Percentiles rank a stretch among this genome's conserved stretches.
These are phyloP conservation scores for Clavispora asparagi DNA, from an alignment of 805 yeast species.

Conservation along the genomic window DNA sequence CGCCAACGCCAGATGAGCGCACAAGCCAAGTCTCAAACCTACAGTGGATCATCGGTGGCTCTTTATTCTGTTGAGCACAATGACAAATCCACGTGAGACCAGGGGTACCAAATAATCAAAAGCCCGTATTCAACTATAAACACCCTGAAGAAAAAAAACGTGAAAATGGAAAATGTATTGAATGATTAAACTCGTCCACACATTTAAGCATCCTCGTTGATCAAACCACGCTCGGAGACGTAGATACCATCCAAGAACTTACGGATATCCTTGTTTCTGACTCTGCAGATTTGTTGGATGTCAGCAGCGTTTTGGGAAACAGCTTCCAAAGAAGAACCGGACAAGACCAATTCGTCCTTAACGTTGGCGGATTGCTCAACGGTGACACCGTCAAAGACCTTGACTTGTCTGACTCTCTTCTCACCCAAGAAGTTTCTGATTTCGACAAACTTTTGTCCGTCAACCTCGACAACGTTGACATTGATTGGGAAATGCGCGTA, in stretches of 20 bases:
- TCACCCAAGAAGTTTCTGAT: constrained; percentile 99
- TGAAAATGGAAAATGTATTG: constrained; percentile 19
- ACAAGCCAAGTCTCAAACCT: constrained; percentile 12
- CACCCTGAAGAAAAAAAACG: constrained; percentile 16
- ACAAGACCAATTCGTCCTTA: constrained; percentile 90
- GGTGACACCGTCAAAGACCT: constrained; percentile 83
- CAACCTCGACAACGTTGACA: constrained; percentile 83
- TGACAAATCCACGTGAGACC: constrained; percentile 29
- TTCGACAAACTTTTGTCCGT: constrained; percentile 73
- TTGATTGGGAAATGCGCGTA: constrained; percentile 99
- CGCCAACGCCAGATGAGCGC: not conserved
- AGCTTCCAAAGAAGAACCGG: constrained; percentile 95
- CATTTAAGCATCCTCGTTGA: constrained; percentile 53
- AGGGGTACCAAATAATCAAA: constrained; percentile 18
- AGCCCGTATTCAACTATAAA: constrained; percentile 25
- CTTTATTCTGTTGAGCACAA: constrained; percentile 38
- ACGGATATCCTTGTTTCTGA: constrained; percentile 99
- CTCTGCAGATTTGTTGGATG: constrained; percentile 96
- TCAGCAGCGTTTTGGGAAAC: constrained; percentile 99
- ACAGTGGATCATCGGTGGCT: constrained; percentile 43
- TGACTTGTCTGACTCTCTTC: constrained; percentile 89
- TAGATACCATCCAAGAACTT: constrained; percentile 99
- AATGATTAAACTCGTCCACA: constrained; percentile 2
- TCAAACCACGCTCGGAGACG: constrained; percentile 91
- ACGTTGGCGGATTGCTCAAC: constrained; percentile 75